phyloP scores from a whole-genome alignment of 2,329 filamentous ascomycete species.

The Periconia sp. region DNA sequence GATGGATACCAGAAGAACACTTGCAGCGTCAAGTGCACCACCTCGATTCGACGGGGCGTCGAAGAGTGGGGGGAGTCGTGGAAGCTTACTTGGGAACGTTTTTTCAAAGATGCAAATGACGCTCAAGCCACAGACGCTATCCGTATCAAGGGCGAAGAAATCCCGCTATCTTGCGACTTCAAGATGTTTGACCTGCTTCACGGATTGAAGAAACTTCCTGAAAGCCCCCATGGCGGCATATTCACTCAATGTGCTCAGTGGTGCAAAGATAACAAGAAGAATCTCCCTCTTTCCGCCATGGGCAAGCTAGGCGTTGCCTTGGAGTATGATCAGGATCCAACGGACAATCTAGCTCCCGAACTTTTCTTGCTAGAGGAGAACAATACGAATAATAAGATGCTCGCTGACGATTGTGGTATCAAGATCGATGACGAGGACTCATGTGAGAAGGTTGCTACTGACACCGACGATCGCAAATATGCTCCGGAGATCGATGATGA shows the following conservation, averaged over 20 bases:
- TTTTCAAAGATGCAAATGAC: slow-evolving; percentile 18
- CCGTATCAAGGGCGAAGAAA: slow-evolving; percentile 7
- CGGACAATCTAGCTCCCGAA: background rate
- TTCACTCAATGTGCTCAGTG: slow-evolving; percentile 35
- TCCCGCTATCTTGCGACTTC: slow-evolving; percentile 10
- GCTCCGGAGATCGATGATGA: too few species aligned
- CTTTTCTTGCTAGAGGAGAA: background rate
- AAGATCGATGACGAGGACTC: background rate
- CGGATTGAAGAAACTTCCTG: slow-evolving; percentile 25
- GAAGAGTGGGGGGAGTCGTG: slow-evolving; percentile 21
- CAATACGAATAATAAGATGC: background rate
- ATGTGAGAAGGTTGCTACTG: too few species aligned
- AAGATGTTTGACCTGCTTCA: slow-evolving; percentile 19
- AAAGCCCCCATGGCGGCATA: slow-evolving; percentile 20
- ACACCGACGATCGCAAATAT: too few species aligned
- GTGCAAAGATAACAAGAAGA: slow-evolving; percentile 21
- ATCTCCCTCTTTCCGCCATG: slow-evolving; percentile 2
- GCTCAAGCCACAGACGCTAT: slow-evolving; percentile 29
- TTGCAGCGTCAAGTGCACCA: slow-evolving; percentile 34
- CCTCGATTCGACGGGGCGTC: slow-evolving; percentile 25
- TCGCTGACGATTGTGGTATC: background rate
- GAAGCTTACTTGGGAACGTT: slow-evolving; percentile 7
- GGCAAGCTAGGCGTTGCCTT: slow-evolving; percentile 3
- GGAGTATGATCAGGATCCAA: background rate
- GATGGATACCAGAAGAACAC: slow-evolving; percentile 37